These are phyloP conservation scores for Helenozyma baotianmanensis DNA, from an alignment of 805 yeast species.

Conservation along the genomic window DNA sequence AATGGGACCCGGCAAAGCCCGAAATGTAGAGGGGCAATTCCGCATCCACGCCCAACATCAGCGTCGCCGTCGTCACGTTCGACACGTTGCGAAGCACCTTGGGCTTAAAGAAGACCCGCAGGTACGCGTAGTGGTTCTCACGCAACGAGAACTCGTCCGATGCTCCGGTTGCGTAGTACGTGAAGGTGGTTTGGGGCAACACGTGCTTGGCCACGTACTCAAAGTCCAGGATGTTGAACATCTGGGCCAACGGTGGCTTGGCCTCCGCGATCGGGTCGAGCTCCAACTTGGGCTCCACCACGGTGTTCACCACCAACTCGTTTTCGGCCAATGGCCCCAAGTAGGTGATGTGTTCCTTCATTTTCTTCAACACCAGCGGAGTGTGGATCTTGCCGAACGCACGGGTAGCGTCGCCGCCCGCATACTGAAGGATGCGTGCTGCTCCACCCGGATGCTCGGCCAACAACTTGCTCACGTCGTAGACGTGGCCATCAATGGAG, in stretches of 20 bases:
- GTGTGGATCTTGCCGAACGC: slow-evolving; percentile 2
- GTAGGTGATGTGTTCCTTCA: slow-evolving; percentile 4
- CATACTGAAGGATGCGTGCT: slow-evolving; percentile 2
- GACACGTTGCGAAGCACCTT: slow-evolving; percentile 1
- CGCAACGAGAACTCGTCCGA: slow-evolving; percentile 4
- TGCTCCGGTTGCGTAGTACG: slow-evolving; percentile 4
- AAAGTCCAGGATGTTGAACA: slow-evolving; percentile 6
- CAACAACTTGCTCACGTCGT: slow-evolving; percentile 3
- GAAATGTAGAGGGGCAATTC: slow-evolving; percentile 6
- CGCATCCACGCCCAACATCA: slow-evolving; percentile 1
- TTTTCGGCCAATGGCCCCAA: slow-evolving; percentile 3
- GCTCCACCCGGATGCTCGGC: slow-evolving; percentile 4
- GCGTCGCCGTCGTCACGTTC: slow-evolving; percentile 1
- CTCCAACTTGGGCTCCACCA: not conserved
- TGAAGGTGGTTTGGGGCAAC: slow-evolving; percentile 3
- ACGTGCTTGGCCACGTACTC: slow-evolving; percentile 4
- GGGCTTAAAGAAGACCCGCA: slow-evolving; percentile 5
- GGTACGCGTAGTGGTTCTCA: slow-evolving; percentile 4
- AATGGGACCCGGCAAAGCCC: slow-evolving; percentile 3
- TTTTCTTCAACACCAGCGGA: slow-evolving; percentile 1
- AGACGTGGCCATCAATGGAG: slow-evolving; percentile 5
- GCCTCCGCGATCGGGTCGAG: not conserved
- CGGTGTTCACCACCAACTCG: not conserved
- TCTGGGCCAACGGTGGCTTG: slow-evolving; percentile 3
- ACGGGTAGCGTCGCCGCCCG: slow-evolving; percentile 2